Evolutionary conservation across 805 yeast species (phyloP).

Genomic region (Starmerella floricola): DNA sequence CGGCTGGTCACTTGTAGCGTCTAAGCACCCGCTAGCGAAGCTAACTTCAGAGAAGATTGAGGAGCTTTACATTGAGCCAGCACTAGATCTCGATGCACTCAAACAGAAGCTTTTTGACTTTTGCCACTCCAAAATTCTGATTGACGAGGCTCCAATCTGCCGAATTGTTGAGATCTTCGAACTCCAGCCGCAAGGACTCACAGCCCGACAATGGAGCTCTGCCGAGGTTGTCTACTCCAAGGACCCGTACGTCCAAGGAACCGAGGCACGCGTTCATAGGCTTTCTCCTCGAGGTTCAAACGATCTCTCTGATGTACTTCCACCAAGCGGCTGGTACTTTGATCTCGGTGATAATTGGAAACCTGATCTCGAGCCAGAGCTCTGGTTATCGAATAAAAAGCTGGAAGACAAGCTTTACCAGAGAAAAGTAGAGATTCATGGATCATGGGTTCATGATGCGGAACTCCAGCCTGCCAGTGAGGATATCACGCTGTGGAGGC

Average conservation of each 20-base stretch:
- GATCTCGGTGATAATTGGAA: conserved; percentile 51
- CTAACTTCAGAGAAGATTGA: conserved; percentile 25
- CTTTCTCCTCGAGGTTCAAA: conserved; percentile 56
- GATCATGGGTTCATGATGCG: conserved; percentile 32
- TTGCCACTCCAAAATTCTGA: conserved; percentile 33
- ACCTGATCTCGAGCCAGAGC: conserved; percentile 41
- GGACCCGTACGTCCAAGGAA: conserved; percentile 41
- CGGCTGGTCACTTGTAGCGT: conserved; percentile 45
- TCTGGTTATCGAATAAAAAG: conserved; percentile 35
- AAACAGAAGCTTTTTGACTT: neutral
- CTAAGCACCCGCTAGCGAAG: conserved; percentile 49
- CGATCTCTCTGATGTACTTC: conserved; percentile 41
- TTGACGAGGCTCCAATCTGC: conserved; percentile 57
- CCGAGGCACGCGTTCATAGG: conserved; percentile 36
- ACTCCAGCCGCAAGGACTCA: conserved; percentile 51
- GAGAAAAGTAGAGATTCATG: conserved; percentile 27
- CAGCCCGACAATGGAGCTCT: conserved; percentile 50
- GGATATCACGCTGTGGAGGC: conserved; percentile 29
- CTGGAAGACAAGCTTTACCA: neutral
- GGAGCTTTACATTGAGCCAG: conserved; percentile 15
- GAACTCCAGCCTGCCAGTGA: conserved; percentile 17
- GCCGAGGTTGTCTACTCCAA: conserved; percentile 39
- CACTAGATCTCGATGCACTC: conserved; percentile 2
- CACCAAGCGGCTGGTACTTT: conserved; percentile 69
- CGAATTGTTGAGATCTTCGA: conserved; percentile 67